Evolutionary conservation across 495 filamentous ascomycete species (phyloP).

Genomic region (Saxispiralis lemnorum): DNA sequence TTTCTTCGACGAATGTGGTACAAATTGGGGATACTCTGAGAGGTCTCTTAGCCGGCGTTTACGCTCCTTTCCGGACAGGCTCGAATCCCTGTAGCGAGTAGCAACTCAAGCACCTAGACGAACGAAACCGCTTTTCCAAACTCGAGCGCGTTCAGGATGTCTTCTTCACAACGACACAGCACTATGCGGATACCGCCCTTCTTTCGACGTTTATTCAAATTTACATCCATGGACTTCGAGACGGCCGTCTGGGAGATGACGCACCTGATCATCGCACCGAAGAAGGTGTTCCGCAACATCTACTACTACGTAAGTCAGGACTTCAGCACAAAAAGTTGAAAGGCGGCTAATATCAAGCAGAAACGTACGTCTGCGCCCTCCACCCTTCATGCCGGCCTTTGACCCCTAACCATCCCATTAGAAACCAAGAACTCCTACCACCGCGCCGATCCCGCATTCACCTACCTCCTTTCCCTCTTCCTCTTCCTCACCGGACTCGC

Average conservation of each 20-base stretch:
- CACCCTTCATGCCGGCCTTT: neutral
- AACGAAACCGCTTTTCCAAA: too few species aligned
- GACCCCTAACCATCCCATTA: constrained; percentile 15
- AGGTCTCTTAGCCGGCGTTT: too few species aligned
- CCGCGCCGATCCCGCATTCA: constrained; percentile 58
- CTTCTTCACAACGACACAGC: constrained; percentile 4
- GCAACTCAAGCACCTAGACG: too few species aligned
- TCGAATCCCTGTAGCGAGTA: too few species aligned
- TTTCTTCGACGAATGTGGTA: too few species aligned
- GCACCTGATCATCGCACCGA: constrained; percentile 51
- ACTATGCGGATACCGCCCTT: constrained; percentile 31
- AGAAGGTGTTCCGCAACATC: constrained; percentile 60
- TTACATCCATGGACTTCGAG: constrained; percentile 31
- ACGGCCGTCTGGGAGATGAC: constrained; percentile 71
- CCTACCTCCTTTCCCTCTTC: constrained; percentile 61
- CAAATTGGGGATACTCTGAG: too few species aligned
- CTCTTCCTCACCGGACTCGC: constrained; percentile 53
- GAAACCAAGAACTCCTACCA: constrained; percentile 69
- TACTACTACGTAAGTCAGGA: constrained; percentile 48
- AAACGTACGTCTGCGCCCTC: neutral
- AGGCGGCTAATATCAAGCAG: too few species aligned
- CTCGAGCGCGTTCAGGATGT: neutral
- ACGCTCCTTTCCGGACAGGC: too few species aligned
- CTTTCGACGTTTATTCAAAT: constrained; percentile 32
- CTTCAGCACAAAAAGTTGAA: too few species aligned